Conservation (phyloP, 441 rosid genomes). For the Pelargonium myrrhifolium region DNA sequence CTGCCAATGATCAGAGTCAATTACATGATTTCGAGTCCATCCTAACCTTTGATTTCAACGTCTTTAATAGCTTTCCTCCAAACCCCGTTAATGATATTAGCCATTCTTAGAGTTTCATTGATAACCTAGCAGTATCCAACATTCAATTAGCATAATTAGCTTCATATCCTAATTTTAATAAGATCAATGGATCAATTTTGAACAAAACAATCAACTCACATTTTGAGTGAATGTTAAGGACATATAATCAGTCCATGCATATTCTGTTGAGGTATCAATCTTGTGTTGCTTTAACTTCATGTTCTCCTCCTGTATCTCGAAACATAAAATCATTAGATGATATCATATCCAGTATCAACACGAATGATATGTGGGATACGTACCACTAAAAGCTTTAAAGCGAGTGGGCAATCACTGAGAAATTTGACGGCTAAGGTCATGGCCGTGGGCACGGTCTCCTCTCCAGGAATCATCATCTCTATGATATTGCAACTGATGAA, state of each 20-base stretch:
- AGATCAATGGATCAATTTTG: too few species aligned
- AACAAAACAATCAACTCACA: slow-evolving; percentile 42
- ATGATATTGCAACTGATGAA: slow-evolving; percentile 51
- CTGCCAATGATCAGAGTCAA: too few species aligned
- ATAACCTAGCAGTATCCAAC: slow-evolving; percentile 35
- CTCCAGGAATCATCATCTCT: slow-evolving; percentile 84
- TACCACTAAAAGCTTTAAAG: slow-evolving; percentile 46
- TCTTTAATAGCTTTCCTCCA: slow-evolving; percentile 69
- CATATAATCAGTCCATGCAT: slow-evolving; percentile 54
- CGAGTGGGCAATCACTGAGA: slow-evolving; percentile 42
- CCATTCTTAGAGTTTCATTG: slow-evolving; percentile 58
- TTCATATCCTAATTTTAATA: too few species aligned
- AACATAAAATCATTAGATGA: too few species aligned
- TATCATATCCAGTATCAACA: too few species aligned
- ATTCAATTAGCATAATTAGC: too few species aligned
- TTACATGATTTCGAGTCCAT: too few species aligned
- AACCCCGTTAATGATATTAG: slow-evolving; percentile 57
- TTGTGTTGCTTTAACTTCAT: slow-evolving; percentile 48
- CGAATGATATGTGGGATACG: too few species aligned
- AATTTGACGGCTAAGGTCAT: slow-evolving; percentile 59
- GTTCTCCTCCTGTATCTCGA: slow-evolving; percentile 47
- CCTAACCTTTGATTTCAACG: slow-evolving; percentile 64
- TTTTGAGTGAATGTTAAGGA: slow-evolving; percentile 66
- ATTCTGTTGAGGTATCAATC: slow-evolving; percentile 29
- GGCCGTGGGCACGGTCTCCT: slow-evolving; percentile 66